These are phyloP conservation scores for Amanita thiersii DNA, from an alignment of 768 basidiomycete genomes.

Conservation along the genomic window DNA sequence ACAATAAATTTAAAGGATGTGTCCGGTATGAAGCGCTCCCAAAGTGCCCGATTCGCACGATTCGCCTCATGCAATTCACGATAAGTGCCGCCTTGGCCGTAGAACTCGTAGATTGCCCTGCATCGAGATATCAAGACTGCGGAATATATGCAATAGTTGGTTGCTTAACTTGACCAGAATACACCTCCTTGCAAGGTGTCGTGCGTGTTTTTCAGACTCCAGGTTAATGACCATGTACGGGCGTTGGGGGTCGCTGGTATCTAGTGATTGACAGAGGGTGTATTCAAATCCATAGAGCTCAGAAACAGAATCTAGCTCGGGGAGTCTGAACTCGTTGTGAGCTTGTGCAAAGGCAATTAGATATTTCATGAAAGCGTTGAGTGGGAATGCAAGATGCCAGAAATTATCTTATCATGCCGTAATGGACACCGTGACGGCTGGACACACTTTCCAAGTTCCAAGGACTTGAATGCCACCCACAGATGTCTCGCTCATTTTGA, in stretches of 20 bases:
- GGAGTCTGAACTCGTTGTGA: conserved; percentile 77
- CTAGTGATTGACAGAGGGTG: conserved; percentile 32
- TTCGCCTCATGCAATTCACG: conserved; percentile 58
- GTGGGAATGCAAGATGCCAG: no score
- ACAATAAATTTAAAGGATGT: conserved; percentile 81
- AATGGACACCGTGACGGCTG: no score
- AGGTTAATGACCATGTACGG: conserved; percentile 74
- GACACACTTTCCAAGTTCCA: no score
- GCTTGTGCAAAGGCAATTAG: conserved; percentile 76
- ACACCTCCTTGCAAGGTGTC: conserved; percentile 65
- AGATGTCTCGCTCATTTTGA: conserved; percentile 14
- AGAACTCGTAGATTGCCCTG: conserved; percentile 75
- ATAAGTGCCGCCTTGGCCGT: conserved; percentile 64
- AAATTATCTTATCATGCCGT: no score
- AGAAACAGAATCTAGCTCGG: conserved; percentile 72
- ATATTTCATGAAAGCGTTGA: conserved; percentile 27
- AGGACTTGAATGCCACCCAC: conserved; percentile 18
- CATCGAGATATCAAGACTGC: conserved; percentile 1
- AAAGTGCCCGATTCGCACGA: conserved; percentile 32
- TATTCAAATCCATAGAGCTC: conserved; percentile 65
- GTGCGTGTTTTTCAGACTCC: conserved; percentile 64
- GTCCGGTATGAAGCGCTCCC: conserved; percentile 51
- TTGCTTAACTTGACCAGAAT: conserved; percentile 82
- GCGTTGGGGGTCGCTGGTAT: conserved; percentile 43
- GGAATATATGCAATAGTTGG: conserved; percentile 9